Evolutionary conservation across 768 basidiomycete genomes (phyloP), one percentile per base, ranked within the genome.

Genomic region (Daedalea quercina): DNA sequence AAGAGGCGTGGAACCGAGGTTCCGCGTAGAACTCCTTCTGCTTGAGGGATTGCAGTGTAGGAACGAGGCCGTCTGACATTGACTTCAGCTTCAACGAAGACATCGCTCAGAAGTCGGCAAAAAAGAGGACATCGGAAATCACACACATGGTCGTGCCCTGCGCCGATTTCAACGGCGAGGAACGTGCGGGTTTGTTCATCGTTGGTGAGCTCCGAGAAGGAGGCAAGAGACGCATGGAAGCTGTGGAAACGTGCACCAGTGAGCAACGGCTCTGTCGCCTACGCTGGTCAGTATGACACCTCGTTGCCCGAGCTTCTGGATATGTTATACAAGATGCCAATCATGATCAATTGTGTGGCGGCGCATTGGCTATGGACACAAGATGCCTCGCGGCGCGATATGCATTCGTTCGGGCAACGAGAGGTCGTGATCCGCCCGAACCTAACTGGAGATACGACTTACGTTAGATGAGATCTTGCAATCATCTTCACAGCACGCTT

Each of bases 1-100:
- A 82, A 1, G 92, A 94, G 12, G 87, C 78, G 64, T 97, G 94
- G 62, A 94, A 96, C 43, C 84, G 80, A 19, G 94, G 92, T 26
- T 80, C 70, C 31, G 71, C 62, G 69, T 97, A 95, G 68, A 90
- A 96, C 52, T 79, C 76, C 57, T 85, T 83, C 58, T 94, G 87
- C 50, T 85, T 83, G 31, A 90, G 71, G 2, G 67, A 63, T 25
- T 69, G 70, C 44, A 95, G 70, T 7, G 75, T 70, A 1, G 86
- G 84, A 3, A 76, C 72, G 40, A 96, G 67, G 22, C 73, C 70
- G 45, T 78, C 70, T 1, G 80, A 72, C 41, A 93, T 68, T 8
- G 65, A 61, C 54, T 70, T 69, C 12, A 94, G 68, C 94, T 95
- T 60, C 7, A 20, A 6, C 15, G n/a, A 31, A 6, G 6, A 11